Conservation (phyloP, 2,329 filamentous ascomycete genomes). For the Coniochaeta hoffmannii region DNA sequence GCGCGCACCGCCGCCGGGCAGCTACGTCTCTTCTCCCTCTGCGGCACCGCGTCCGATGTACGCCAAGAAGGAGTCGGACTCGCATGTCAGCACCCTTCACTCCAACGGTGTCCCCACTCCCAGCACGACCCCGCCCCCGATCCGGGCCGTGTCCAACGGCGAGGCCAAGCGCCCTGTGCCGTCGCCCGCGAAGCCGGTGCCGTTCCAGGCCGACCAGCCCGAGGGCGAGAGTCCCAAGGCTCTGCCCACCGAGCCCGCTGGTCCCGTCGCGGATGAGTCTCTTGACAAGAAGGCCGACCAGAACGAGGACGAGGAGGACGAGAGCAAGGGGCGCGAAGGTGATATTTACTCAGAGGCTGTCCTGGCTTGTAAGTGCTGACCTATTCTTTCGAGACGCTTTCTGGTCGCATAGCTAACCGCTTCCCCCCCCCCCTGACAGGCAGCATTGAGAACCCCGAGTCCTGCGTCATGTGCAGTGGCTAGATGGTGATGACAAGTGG, state of each 20-base stretch:
- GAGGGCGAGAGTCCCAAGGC: conserved; percentile 76
- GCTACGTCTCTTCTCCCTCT: conserved; percentile 50
- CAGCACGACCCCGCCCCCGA: conserved; percentile 56
- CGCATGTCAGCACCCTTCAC: conserved; percentile 16
- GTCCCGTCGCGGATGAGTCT: conserved; percentile 50
- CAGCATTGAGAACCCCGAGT: conserved; percentile 95
- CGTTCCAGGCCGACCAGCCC: conserved; percentile 69
- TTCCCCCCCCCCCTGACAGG: conserved; percentile 31
- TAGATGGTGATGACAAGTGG: conserved; percentile 30
- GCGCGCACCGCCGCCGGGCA: conserved; percentile 51
- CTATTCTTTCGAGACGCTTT: not conserved
- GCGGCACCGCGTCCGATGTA: conserved; percentile 63
- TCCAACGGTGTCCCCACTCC: conserved; percentile 62
- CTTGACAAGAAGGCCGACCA: conserved; percentile 47
- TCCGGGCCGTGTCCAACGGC: conserved; percentile 27
- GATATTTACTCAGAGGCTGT: conserved; percentile 96
- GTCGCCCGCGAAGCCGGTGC: conserved; percentile 53
- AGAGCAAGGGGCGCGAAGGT: conserved; percentile 68
- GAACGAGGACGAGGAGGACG: conserved; percentile 65
- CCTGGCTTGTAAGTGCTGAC: conserved; percentile 64
- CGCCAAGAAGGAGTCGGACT: conserved; percentile 42
- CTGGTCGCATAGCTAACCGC: not conserved
- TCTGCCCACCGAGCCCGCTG: conserved; percentile 62
- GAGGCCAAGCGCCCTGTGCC: conserved; percentile 39
- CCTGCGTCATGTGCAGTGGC: conserved; percentile 96